Percentiles rank a stretch among this genome's conserved stretches.
Conservation (phyloP, 202 grass and related monocot species). For the Dendrocalamus latiflorus region DNA sequence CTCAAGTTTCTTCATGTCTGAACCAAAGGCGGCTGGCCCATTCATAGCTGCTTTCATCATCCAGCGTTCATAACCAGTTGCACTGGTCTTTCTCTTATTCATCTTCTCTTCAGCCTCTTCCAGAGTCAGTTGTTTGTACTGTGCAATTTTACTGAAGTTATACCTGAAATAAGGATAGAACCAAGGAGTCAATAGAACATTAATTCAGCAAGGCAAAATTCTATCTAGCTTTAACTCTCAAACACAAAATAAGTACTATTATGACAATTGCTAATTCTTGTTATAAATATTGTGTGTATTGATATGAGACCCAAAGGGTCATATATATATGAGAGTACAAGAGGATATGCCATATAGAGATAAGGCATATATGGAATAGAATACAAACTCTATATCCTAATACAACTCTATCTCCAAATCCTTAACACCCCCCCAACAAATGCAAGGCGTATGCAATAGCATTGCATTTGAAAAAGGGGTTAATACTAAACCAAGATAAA, state of each 20-base stretch:
- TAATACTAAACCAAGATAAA: too few relatives aligned
- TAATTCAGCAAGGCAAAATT: background rate
- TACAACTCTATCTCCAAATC: too few relatives aligned
- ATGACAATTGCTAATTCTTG: background rate
- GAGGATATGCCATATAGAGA: too few relatives aligned
- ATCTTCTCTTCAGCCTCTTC: conserved; percentile 99
- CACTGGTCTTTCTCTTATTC: conserved; percentile 86
- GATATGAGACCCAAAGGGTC: too few relatives aligned
- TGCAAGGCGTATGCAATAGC: too few relatives aligned
- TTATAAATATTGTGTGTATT: too few relatives aligned
- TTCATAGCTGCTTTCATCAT: conserved; percentile 98
- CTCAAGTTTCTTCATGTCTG: conserved; percentile 65
- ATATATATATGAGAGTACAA: too few relatives aligned
- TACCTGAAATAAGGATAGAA: conserved; percentile 48
- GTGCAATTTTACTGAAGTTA: conserved; percentile 96
- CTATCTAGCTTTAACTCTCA: background rate
- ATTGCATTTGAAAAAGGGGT: too few relatives aligned
- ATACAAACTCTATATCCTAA: too few relatives aligned
- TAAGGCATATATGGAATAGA: too few relatives aligned
- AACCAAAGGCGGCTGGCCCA: conserved; percentile 80
- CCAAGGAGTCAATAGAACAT: background rate
- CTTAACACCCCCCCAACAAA: too few relatives aligned
- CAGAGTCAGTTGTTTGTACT: conserved; percentile 95
- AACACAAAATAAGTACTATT: background rate
- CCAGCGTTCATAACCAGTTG: conserved; percentile 96